Base-by-base conservation (phyloP, 768 basidiomycete species). In the Pulveroboletus frians region DNA sequence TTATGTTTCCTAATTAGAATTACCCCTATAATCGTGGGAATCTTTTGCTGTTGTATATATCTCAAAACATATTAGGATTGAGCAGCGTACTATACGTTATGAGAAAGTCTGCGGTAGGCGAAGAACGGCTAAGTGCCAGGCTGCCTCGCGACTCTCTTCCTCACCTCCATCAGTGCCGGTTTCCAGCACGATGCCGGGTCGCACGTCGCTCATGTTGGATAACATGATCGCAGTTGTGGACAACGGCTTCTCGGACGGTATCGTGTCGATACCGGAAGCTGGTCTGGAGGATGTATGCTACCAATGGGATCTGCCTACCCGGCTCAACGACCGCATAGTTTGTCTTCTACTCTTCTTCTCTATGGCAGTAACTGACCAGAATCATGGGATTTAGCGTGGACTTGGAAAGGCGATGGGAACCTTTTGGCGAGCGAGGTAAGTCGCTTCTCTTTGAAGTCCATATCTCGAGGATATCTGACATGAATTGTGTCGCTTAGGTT, bases 221-320 rank as follows among this genome's bases (percentile, higher is more conserved):
- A 30, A 13, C 30, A 29, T 49, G 51, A n/a, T 53, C 9, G 18
- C 8, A 6, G 52, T 32, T 1, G 45, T 55, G 11, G 52, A 55
- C 5, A 17, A 49, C 0, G 37, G 37, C 37, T 38, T 38, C 37
- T 38, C 37, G 5, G 37, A 38, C 21, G 37, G 37, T 13, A 21
- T 38, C 20, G 37, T 38, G 13, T 38, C 37, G 13, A 21, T 38
- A 38, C 37, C 37, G 9, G 37, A 38, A 38, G 21, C 37, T 14
- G 37, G 37, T 38, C 37, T 38, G 20, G 37, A 38, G 37, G 37
- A 38, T 5, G 20, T 21, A 6, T 9, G 35, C n/a, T 21, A 38
- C 18, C 37, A 6, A 38, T 3, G 3, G 20, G 11, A 14, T 38
- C 13, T 21, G 20, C 6, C 20, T 21, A 14, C 7, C 7, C 21